A percentile compares a stretch with the other conserved stretches of the same genome.
Evolutionary conservation across 768 basidiomycete genomes (phyloP).

Genomic region (Tricholoma saponaceum): DNA sequence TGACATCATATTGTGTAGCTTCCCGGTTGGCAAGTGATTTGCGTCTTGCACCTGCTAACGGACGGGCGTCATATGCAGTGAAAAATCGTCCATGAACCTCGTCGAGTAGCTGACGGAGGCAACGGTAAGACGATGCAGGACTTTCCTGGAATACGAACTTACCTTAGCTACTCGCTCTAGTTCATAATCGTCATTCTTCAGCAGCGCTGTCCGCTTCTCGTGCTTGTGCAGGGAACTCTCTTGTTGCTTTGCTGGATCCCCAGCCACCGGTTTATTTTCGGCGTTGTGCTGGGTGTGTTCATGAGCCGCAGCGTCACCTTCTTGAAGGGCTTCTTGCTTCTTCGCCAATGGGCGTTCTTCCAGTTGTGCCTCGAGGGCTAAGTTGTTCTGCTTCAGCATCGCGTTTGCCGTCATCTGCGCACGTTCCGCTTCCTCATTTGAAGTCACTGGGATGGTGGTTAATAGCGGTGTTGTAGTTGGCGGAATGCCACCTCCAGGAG

Average conservation of each 20-base stretch:
- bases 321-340: constrained; percentile 76
- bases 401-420: constrained; percentile 45
- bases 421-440: constrained; percentile 39
- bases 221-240: constrained; percentile 4
- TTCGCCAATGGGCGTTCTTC: constrained; percentile 86
- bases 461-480: constrained; percentile 12
- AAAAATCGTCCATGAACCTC: constrained; percentile 81
- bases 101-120: constrained; percentile 60
- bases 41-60: constrained; percentile 25
- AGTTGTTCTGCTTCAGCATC: constrained; percentile 64
- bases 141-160: constrained; percentile 15
- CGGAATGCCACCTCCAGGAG: not conserved
- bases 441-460: constrained; percentile 13
- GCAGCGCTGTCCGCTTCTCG: constrained; percentile 58
- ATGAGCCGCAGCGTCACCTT: constrained; percentile 29
- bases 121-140: not conserved
- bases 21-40: constrained; percentile 23
- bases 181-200: constrained; percentile 88
- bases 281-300: constrained; percentile 17
- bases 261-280: constrained; percentile 11
- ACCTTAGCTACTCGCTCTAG: constrained; percentile 75
- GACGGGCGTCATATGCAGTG: constrained; percentile 50
- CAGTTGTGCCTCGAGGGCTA: constrained; percentile 78
- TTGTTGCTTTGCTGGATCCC: constrained; percentile 14
- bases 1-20: constrained; percentile 60